These are phyloP conservation scores for Symbiodinium pilosum DNA, from an alignment of 73 alveolate genomes.

Conservation along the genomic window DNA sequence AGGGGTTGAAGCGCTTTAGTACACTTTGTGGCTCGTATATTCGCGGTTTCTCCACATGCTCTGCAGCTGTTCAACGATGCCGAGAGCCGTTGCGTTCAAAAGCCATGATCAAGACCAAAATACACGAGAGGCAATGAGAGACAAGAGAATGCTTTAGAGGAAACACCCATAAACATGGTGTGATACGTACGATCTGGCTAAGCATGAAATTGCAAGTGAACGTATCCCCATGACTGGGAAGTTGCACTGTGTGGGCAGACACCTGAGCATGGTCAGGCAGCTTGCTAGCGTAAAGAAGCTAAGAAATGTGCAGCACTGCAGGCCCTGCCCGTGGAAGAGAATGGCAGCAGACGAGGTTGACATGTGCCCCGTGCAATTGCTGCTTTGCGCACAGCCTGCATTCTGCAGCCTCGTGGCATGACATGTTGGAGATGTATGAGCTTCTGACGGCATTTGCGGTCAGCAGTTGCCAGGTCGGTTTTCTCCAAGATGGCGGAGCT, in stretches of 20 bases:
- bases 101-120: too few species aligned
- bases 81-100: too few species aligned
- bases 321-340: conserved; percentile 2
- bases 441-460: too few species aligned
- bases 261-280: background rate
- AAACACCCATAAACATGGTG: too few species aligned
- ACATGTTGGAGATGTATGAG: background rate
- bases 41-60: too few species aligned
- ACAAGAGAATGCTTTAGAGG: too few species aligned
- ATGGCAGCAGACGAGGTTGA: conserved; percentile 24
- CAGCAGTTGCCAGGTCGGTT: conserved; percentile 24
- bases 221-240: background rate
- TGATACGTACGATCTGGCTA: too few species aligned
- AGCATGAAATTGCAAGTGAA: background rate
- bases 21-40: too few species aligned
- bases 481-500: conserved; percentile 89
- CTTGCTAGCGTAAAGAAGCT: background rate
- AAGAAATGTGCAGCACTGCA: too few species aligned
- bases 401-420: background rate
- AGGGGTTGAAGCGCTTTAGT: too few species aligned
- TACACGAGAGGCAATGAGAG: too few species aligned
- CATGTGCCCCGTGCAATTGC: background rate
- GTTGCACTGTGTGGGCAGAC: background rate
- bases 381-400: background rate
- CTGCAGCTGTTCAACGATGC: too few species aligned